These are phyloP conservation scores for Magnusiomyces sp. DNA, from an alignment of 1,139 yeast genomes.

Conservation along the genomic window DNA sequence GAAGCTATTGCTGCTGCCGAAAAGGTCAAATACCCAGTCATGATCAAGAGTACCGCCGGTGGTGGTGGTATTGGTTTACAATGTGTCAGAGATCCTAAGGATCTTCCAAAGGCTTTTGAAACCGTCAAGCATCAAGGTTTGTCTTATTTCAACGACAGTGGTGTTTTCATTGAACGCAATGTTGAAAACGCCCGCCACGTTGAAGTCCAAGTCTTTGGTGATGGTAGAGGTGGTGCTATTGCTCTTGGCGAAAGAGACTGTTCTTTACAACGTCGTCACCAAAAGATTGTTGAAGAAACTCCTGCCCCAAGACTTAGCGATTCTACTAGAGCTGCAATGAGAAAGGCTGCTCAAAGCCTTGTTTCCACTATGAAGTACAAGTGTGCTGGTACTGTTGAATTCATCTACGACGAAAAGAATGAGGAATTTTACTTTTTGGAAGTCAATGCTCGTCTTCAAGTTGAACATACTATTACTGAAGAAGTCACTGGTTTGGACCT, in stretches of 20 bases:
- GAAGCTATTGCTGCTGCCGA: slow-evolving; percentile 78
- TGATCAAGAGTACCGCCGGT: slow-evolving; percentile 97
- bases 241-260: slow-evolving; percentile 97
- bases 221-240: slow-evolving; percentile 83
- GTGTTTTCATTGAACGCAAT: slow-evolving; percentile 88
- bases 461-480: slow-evolving; percentile 96
- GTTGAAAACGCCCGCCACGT: slow-evolving; percentile 94
- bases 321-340: slow-evolving; percentile 62
- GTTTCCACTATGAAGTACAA: slow-evolving; percentile 77
- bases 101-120: slow-evolving; percentile 73
- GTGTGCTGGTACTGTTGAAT: slow-evolving; percentile 97
- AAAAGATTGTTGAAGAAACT: slow-evolving; percentile 91
- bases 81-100: slow-evolving; percentile 74
- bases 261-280: slow-evolving; percentile 93
- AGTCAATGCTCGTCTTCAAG: slow-evolving; percentile 94
- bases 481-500: slow-evolving; percentile 88
- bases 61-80: slow-evolving; percentile 99
- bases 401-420: slow-evolving; percentile 74
- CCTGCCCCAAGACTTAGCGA: slow-evolving; percentile 94
- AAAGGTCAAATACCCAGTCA: slow-evolving; percentile 75
- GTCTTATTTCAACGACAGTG: slow-evolving; percentile 88
- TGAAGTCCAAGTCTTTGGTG: slow-evolving; percentile 94
- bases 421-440: slow-evolving; percentile 92
- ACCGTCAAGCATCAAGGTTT: slow-evolving; percentile 91
- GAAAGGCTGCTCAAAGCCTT: slow-evolving; percentile 75